Percentiles rank a stretch among this genome's conserved stretches.
Conservation (phyloP, 2,329 filamentous ascomycete genomes). For the Penicillium paneum region DNA sequence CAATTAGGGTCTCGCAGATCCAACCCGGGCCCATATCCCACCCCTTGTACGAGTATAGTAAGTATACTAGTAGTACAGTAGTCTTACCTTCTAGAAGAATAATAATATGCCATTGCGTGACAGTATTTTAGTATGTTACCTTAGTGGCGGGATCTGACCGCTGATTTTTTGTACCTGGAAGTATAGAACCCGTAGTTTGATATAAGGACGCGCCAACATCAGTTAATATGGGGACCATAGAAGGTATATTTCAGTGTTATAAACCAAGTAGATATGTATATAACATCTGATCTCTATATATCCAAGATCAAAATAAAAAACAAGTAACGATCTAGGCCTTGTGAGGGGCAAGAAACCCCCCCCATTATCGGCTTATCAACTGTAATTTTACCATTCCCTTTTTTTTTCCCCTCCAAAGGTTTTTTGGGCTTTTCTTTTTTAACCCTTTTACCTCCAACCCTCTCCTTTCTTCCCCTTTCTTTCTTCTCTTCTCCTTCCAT, state of each 20-base stretch:
- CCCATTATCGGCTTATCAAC: slow-evolving; percentile 8
- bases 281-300: neutral
- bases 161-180: neutral
- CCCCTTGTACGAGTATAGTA: neutral
- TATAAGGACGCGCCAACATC: too few species aligned
- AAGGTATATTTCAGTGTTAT: neutral
- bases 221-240: too few species aligned
- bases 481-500: slow-evolving; percentile 25
- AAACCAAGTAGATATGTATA: neutral
- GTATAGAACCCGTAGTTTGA: neutral
- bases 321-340: neutral
- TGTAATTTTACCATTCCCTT: slow-evolving; percentile 9
- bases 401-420: slow-evolving; percentile 14
- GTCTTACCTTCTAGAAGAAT: slow-evolving; percentile 1
- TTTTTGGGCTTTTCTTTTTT: slow-evolving; percentile 22
- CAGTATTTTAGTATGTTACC: slow-evolving; percentile 1
- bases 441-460: slow-evolving; percentile 16
- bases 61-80: neutral
- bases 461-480: slow-evolving; percentile 9
- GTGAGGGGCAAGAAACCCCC: slow-evolving; percentile 1
- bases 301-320: neutral
- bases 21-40: neutral
- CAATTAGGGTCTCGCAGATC: slow-evolving; percentile 5
- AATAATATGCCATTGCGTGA: slow-evolving; percentile 4
- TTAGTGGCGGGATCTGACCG: neutral